phyloP scores from a whole-genome alignment of 2,329 filamentous ascomycete genomes.

The Diaporthe humulicola region DNA sequence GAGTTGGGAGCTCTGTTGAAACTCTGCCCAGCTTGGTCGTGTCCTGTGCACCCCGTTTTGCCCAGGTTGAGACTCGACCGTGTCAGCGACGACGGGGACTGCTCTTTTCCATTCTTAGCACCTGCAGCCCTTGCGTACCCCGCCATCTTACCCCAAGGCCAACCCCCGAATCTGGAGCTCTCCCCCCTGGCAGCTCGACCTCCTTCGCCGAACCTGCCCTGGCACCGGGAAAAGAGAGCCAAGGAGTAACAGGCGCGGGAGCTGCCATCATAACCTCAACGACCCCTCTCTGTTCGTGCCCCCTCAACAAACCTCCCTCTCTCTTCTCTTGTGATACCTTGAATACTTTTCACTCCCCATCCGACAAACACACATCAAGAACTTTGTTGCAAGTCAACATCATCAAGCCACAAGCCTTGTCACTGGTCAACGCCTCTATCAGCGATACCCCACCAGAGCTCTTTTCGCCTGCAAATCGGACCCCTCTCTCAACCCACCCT shows the following conservation, averaged over 20 bases:
- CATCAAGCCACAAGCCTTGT: constrained; percentile 32
- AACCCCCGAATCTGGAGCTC: constrained; percentile 22
- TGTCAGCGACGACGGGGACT: constrained; percentile 12
- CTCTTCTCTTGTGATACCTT: background rate
- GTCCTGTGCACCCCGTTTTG: background rate
- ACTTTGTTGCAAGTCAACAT: constrained; percentile 22
- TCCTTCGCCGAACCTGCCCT: constrained; percentile 29
- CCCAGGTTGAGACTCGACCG: constrained; percentile 28
- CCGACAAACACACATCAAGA: background rate
- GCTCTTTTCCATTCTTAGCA: constrained; percentile 26
- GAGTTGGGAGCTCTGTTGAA: constrained; percentile 20
- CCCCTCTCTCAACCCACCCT: constrained; percentile 44
- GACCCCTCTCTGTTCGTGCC: constrained; percentile 21
- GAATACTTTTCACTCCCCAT: background rate
- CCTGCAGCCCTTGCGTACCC: constrained; percentile 30
- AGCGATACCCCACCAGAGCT: constrained; percentile 38
- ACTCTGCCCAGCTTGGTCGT: constrained; percentile 19
- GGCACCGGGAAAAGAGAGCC: constrained; percentile 25
- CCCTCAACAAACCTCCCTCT: constrained; percentile 2
- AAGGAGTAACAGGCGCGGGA: constrained; percentile 36
- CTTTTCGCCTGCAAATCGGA: constrained; percentile 28
- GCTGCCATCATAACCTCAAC: constrained; percentile 28
- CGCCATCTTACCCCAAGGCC: constrained; percentile 20
- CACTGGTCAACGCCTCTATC: constrained; percentile 30
- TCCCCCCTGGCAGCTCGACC: constrained; percentile 8